Evolutionary conservation across 768 basidiomycete species (phyloP).

Genomic region (Gautieria morchelliformis): DNA sequence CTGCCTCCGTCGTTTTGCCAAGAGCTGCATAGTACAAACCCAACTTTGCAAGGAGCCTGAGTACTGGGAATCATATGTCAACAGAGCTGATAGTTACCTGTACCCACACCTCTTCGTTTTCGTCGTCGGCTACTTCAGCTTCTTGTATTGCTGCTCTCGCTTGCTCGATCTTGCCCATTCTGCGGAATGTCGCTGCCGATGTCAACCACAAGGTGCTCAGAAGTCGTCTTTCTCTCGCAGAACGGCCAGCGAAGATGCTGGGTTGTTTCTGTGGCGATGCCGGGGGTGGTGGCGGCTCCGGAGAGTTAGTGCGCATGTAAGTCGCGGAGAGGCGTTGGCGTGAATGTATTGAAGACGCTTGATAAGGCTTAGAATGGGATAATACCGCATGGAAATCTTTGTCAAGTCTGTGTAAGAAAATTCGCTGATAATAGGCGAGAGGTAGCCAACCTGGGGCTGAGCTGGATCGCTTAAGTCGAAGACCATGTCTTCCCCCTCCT

Average conservation of each 20-base stretch:
- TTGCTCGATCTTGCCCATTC: slow-evolving; percentile 84
- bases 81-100: slow-evolving; percentile 47
- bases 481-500: slow-evolving; percentile 48
- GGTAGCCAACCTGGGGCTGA: slow-evolving; percentile 56
- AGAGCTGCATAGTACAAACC: slow-evolving; percentile 63
- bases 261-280: slow-evolving; percentile 31
- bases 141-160: slow-evolving; percentile 88
- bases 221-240: slow-evolving; percentile 51
- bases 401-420: not conserved
- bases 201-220: slow-evolving; percentile 88
- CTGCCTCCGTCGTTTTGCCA: slow-evolving; percentile 45
- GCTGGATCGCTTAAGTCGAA: slow-evolving; percentile 42
- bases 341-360: slow-evolving; percentile 79
- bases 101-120: slow-evolving; percentile 87
- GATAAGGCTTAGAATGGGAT: slow-evolving; percentile 47
- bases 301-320: slow-evolving; percentile 2
- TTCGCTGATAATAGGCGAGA: not conserved
- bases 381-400: slow-evolving; percentile 59
- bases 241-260: slow-evolving; percentile 16
- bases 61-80: not conserved
- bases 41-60: slow-evolving; percentile 34
- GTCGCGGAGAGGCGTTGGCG: slow-evolving; percentile 36
- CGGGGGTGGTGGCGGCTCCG: slow-evolving; percentile 23
- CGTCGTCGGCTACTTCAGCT: slow-evolving; percentile 81
- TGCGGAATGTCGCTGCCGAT: slow-evolving; percentile 87